Evolutionary conservation across 306 rosid species (phyloP).

Genomic region (Luffa aegyptiaca): DNA sequence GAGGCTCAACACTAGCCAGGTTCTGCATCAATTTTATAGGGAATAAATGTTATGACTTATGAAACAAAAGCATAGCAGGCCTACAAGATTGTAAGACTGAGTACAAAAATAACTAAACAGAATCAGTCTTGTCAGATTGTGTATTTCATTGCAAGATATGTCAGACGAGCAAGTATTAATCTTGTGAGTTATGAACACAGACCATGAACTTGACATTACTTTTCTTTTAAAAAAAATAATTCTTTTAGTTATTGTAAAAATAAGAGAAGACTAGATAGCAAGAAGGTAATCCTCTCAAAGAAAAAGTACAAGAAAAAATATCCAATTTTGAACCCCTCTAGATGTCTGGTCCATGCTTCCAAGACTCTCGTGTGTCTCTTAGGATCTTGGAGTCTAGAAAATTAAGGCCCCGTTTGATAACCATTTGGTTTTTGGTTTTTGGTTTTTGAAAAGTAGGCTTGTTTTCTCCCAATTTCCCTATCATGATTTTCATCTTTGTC

Average conservation of each 20-base stretch:
- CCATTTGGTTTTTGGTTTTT: too few species aligned
- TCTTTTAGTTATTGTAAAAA: too few species aligned
- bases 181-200: not conserved
- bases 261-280: not conserved
- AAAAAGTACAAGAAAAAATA: too few species aligned
- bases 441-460: too few species aligned
- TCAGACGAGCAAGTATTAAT: too few species aligned
- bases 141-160: not conserved
- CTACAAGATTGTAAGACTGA: not conserved
- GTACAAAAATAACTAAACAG: not conserved
- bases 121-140: not conserved
- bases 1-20: conserved; percentile 71
- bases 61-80: not conserved
- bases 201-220: not conserved
- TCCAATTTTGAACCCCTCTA: too few species aligned
- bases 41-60: not conserved
- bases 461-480: too few species aligned
- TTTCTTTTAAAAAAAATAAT: not conserved
- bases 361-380: too few species aligned
- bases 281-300: not conserved
- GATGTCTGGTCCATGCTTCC: too few species aligned
- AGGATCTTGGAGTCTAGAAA: not conserved
- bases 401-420: too few species aligned
- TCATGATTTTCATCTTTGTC: too few species aligned
- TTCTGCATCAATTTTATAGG: conserved; percentile 37